Evolutionary conservation across 2,329 filamentous ascomycete genomes (phyloP).

Genomic region (Plenodomus lindquistii): DNA sequence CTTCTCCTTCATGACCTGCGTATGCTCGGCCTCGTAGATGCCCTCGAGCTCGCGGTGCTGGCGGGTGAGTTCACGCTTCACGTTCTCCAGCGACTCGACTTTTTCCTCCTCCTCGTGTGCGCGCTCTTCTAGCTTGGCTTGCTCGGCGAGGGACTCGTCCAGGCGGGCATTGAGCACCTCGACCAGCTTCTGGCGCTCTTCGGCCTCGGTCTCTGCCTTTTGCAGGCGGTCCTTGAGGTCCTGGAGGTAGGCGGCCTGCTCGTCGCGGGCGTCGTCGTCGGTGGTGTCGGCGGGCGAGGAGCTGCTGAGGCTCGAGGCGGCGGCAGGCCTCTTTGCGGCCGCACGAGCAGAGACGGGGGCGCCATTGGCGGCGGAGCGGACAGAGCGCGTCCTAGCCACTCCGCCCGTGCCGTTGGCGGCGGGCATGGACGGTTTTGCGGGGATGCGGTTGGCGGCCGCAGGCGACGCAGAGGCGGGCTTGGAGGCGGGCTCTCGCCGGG

Average conservation of each 20-base stretch:
- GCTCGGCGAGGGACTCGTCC: constrained; percentile 82
- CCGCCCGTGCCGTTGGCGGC: constrained; percentile 35
- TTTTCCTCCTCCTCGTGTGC: constrained; percentile 85
- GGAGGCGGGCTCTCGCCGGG: constrained; percentile 26
- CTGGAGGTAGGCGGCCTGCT: constrained; percentile 77
- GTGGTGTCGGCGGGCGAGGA: constrained; percentile 42
- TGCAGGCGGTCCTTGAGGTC: constrained; percentile 82
- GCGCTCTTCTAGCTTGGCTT: constrained; percentile 83
- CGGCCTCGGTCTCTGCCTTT: constrained; percentile 75
- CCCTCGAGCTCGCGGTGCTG: constrained; percentile 90
- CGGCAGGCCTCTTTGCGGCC: constrained; percentile 42
- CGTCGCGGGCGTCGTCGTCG: constrained; percentile 72
- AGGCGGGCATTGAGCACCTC: constrained; percentile 83
- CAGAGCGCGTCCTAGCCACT: constrained; percentile 35
- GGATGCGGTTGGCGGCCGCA: constrained; percentile 37
- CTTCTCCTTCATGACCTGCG: constrained; percentile 86
- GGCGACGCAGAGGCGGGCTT: constrained; percentile 34
- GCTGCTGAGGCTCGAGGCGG: constrained; percentile 39
- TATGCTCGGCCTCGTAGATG: constrained; percentile 89
- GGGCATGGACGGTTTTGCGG: constrained; percentile 33
- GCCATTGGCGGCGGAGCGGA: constrained; percentile 36
- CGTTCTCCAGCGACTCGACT: constrained; percentile 77
- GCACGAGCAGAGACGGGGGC: constrained; percentile 46
- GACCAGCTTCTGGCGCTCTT: constrained; percentile 80
- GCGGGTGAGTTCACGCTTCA: constrained; percentile 80